Evolutionary conservation across 257 asterid genomes (phyloP).

Genomic region (Haberlea rhodopensis): DNA sequence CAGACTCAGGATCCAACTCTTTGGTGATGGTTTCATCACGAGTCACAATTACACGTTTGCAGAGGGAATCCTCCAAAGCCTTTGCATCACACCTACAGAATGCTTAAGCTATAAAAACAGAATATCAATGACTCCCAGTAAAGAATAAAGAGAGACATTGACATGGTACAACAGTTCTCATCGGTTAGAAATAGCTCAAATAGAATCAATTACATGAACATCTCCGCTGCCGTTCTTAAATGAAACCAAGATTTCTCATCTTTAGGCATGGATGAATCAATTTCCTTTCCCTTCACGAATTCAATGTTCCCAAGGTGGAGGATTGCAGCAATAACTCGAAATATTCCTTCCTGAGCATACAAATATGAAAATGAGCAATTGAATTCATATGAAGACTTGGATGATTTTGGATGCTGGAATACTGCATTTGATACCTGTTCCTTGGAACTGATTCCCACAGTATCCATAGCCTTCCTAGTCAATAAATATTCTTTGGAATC

Average conservation of each 20-base stretch:
- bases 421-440: constrained; percentile 66
- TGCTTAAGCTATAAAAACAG: constrained; percentile 18
- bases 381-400: neutral
- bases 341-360: constrained; percentile 76
- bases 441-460: constrained; percentile 85
- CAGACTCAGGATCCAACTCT: constrained; percentile 86
- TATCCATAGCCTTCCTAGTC: constrained; percentile 95
- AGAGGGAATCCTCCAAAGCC: constrained; percentile 79
- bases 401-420: constrained; percentile 16
- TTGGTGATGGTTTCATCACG: constrained; percentile 95
- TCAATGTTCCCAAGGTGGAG: constrained; percentile 89
- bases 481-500: constrained; percentile 90
- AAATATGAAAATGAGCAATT: constrained; percentile 21
- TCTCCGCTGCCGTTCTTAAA: constrained; percentile 82
- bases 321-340: constrained; percentile 91
- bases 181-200: constrained; percentile 17
- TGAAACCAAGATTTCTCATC: constrained; percentile 66
- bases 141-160: constrained; percentile 9
- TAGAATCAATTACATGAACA: constrained; percentile 66
- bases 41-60: constrained; percentile 88
- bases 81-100: constrained; percentile 70
- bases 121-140: constrained; percentile 13
- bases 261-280: constrained; percentile 76
- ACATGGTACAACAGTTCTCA: neutral
- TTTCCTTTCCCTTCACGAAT: constrained; percentile 74